Evolutionary conservation across 768 basidiomycete species (phyloP).

Genomic region (Amanita pseudoporphyria): DNA sequence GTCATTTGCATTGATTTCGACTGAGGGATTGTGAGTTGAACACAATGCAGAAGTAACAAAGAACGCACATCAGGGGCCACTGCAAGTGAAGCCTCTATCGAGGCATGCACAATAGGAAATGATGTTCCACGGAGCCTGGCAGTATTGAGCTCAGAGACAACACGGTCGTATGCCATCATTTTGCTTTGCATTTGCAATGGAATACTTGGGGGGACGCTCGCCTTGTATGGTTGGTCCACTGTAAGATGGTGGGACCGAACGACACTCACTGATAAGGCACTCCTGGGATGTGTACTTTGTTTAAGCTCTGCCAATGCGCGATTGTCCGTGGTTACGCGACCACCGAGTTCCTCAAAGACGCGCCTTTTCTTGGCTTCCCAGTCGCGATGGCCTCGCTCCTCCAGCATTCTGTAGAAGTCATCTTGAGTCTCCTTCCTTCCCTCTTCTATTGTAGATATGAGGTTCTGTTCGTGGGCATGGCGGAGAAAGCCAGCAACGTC

Average conservation of each 20-base stretch:
- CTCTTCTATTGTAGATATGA: conserved; percentile 91
- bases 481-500: conserved; percentile 91
- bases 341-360: conserved; percentile 85
- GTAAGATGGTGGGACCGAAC: neutral
- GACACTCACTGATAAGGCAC: conserved; percentile 37
- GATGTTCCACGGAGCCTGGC: conserved; percentile 63
- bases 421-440: conserved; percentile 77
- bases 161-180: conserved; percentile 93
- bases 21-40: conserved; percentile 17
- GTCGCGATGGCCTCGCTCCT: conserved; percentile 64
- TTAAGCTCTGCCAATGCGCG: conserved; percentile 49
- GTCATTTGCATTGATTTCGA: conserved; percentile 48
- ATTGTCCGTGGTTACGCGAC: conserved; percentile 46
- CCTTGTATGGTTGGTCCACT: conserved; percentile 13
- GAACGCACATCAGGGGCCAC: conserved; percentile 46
- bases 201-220: conserved; percentile 39
- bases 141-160: conserved; percentile 68
- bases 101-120: conserved; percentile 65
- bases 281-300: conserved; percentile 53
- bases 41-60: neutral
- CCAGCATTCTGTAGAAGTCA: conserved; percentile 74
- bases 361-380: conserved; percentile 90
- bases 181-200: conserved; percentile 80
- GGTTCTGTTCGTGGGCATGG: conserved; percentile 91
- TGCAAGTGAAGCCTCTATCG: conserved; percentile 58